phyloP scores from a whole-genome alignment of 208 protist species.

The Trypanosoma avium region DNA sequence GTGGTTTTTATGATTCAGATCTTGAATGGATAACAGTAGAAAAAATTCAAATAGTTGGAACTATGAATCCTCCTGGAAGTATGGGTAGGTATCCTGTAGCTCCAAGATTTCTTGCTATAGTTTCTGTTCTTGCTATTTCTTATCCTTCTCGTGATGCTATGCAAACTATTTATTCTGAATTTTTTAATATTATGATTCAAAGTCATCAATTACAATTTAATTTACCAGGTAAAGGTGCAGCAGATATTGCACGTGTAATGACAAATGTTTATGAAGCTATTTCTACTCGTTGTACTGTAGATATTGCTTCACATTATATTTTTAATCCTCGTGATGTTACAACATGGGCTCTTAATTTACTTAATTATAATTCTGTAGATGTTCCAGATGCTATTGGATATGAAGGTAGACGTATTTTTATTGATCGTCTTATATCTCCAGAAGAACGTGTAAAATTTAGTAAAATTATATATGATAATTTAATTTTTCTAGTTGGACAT shows the following conservation, averaged over 20 bases:
- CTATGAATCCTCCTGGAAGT: constrained; percentile 96
- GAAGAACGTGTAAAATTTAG: constrained; percentile 75
- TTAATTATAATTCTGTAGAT: constrained; percentile 88
- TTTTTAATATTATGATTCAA: constrained; percentile 92
- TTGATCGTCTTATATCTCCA: constrained; percentile 91
- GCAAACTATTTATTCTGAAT: constrained; percentile 93
- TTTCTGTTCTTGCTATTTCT: constrained; percentile 91
- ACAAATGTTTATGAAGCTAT: constrained; percentile 94
- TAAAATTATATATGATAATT: constrained; percentile 79
- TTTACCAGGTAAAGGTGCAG: constrained; percentile 68
- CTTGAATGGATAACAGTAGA: constrained; percentile 97
- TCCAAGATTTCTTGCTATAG: constrained; percentile 95
- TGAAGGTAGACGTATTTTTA: constrained; percentile 94
- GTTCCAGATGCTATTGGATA: constrained; percentile 91
- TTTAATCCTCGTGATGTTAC: constrained; percentile 98
- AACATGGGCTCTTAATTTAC: constrained; percentile 91
- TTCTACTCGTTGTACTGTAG: constrained; percentile 87
- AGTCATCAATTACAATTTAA: constrained; percentile 65
- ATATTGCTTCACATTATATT: constrained; percentile 96
- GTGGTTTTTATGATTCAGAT: constrained; percentile 95
- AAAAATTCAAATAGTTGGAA: constrained; percentile 94
- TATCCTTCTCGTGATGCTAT: constrained; percentile 95
- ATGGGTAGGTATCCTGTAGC: constrained; percentile 94
- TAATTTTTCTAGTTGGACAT: constrained; percentile 76
- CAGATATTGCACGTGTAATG: constrained; percentile 92